These are phyloP conservation scores for Stemphylium lycopersici DNA, from an alignment of 2,329 filamentous ascomycete species.

Conservation along the genomic window DNA sequence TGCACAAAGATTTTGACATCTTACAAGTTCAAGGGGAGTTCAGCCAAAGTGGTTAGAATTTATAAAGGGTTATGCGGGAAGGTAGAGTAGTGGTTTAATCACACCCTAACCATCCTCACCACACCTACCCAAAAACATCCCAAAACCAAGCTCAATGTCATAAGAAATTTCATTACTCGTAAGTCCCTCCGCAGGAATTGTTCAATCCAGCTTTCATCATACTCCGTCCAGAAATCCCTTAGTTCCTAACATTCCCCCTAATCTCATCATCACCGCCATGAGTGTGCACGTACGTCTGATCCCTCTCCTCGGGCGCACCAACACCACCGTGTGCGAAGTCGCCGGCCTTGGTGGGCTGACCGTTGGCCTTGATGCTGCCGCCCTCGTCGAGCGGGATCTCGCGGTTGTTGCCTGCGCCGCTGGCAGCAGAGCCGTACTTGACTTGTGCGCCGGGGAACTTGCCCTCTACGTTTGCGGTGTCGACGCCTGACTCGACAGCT, in stretches of 20 bases:
- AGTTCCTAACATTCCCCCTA: slow-evolving; percentile 48
- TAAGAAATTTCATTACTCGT: too few relatives aligned
- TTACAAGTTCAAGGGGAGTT: too few relatives aligned
- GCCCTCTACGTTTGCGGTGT: slow-evolving; percentile 43
- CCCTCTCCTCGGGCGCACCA: slow-evolving; percentile 57
- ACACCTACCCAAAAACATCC: too few relatives aligned
- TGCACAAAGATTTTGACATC: too few relatives aligned
- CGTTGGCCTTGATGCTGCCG: slow-evolving; percentile 51
- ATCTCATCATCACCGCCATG: slow-evolving; percentile 51
- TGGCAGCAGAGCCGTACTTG: slow-evolving; percentile 52
- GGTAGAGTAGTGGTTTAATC: too few relatives aligned
- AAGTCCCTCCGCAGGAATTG: too few relatives aligned
- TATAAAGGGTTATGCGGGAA: too few relatives aligned
- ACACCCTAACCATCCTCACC: too few relatives aligned
- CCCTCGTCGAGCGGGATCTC: slow-evolving; percentile 57
- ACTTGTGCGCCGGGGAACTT: slow-evolving; percentile 56
- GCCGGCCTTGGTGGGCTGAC: slow-evolving; percentile 53
- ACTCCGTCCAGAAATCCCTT: not conserved
- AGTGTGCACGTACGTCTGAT: slow-evolving; percentile 44
- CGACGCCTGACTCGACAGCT: slow-evolving; percentile 57
- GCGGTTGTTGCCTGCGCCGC: slow-evolving; percentile 54
- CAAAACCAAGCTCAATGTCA: too few relatives aligned
- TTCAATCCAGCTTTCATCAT: too few relatives aligned
- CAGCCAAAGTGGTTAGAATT: too few relatives aligned
- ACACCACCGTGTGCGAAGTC: slow-evolving; percentile 54